Evolutionary conservation across 2,329 filamentous ascomycete species (phyloP), one percentile per base, ranked within the genome.

Genomic region (Rutstroemia sp.): DNA sequence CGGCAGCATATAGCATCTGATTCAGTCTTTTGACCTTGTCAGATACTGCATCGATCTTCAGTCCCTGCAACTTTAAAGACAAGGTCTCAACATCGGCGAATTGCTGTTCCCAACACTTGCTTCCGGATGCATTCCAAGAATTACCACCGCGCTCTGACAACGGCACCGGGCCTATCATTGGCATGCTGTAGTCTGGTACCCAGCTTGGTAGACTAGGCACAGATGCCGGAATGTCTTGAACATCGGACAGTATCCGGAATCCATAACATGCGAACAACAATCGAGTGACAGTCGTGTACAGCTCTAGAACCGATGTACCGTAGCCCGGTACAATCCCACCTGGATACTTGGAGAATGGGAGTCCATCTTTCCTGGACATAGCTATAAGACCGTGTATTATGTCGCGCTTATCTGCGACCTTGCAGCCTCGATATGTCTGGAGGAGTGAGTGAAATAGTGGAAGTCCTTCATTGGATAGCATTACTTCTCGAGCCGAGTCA

Each of bases 121-220:
- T 6, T n/a, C 51, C 51, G 5, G 21, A 39, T 7, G 44, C 51
- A 9, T 19, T 54, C 51, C 44, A 54, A 14, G 4, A n/a, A 40
- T 44, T 39, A 14, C 39, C 42, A 23, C 51, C 51, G 19, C 51
- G 51, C 51, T 48, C 48, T 40, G 44, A 48, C 5, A 54, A 21
- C n/a, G 51, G 44, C 5, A 54, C 23, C 9, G 51, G 44, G 8
- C 34, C 39, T 30, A 30, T 30, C n/a, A 42, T 25, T 1, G n/a
- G 34, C 9, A 27, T 14, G 23, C 51, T 54, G 48, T 54, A 54
- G 23, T 54, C 51, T 16, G 51, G 51, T 16, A 54, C 44, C 51
- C 51, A 54, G 6, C 30, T 48, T 38, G 51, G 51, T 14, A 54
- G 21, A 6, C 27, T 21, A n/a, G 51, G 44, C 19, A 54, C 27